Percentiles rank a stretch among this genome's conserved stretches.
Conservation (phyloP, 2,329 filamentous ascomycete species). For the Cercospora zeina region DNA sequence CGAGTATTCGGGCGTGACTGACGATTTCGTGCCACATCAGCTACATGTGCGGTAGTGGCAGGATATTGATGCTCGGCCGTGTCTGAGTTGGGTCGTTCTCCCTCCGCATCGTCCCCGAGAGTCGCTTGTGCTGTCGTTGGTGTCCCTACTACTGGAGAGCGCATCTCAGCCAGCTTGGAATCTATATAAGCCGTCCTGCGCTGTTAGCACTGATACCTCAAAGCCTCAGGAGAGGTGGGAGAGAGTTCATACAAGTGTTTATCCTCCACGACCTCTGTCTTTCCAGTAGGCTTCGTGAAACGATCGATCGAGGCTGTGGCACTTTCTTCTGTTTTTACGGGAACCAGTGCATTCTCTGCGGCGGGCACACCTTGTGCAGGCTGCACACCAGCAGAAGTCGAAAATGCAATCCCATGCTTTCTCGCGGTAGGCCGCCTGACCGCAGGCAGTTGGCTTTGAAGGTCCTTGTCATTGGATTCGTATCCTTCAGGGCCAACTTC, state of each 20-base stretch:
- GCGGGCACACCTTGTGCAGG: not conserved
- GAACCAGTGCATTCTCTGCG: slow-evolving; percentile 22
- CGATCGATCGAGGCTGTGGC: slow-evolving; percentile 50
- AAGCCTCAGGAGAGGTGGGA: slow-evolving; percentile 2
- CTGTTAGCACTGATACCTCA: slow-evolving; percentile 58
- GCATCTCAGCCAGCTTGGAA: slow-evolving; percentile 67
- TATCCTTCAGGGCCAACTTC: not conserved
- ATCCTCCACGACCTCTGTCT: slow-evolving; percentile 63
- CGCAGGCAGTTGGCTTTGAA: not conserved
- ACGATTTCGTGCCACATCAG: not conserved
- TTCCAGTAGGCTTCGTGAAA: slow-evolving; percentile 72
- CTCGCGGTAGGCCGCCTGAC: slow-evolving; percentile 27
- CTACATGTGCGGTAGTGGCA: not conserved
- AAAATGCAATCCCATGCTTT: slow-evolving; percentile 38
- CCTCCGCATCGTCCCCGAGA: not conserved
- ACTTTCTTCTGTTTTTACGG: slow-evolving; percentile 25
- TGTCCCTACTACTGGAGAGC: slow-evolving; percentile 23
- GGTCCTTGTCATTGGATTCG: not conserved
- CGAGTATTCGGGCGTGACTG: slow-evolving; percentile 8
- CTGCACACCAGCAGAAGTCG: slow-evolving; percentile 17
- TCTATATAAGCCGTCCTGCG: slow-evolving; percentile 83
- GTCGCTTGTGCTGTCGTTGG: slow-evolving; percentile 8
- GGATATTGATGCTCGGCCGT: not conserved
- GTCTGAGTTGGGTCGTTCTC: not conserved
- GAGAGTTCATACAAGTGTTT: slow-evolving; percentile 71